These are phyloP conservation scores for Geotrichum restrictum DNA, from an alignment of 1,139 yeast genomes.

Conservation along the genomic window DNA sequence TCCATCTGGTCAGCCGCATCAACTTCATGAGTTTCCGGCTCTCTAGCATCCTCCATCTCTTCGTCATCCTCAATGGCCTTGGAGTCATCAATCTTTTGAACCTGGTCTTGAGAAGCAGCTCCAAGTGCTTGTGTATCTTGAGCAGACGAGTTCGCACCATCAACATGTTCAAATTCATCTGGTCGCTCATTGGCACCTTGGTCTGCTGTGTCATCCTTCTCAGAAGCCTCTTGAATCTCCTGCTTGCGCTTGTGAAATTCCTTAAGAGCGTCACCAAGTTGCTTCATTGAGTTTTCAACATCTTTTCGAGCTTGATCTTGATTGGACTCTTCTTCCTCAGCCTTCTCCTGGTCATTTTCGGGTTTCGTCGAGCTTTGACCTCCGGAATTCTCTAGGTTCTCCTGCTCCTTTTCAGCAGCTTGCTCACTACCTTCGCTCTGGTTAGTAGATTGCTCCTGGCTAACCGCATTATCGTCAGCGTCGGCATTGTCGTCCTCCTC, in stretches of 20 bases:
- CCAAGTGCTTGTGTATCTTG: slow-evolving; percentile 89
- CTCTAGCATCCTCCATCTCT: slow-evolving; percentile 35
- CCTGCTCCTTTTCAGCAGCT: slow-evolving; percentile 59
- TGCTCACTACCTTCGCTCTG: slow-evolving; percentile 76
- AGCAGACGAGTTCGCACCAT: slow-evolving; percentile 68
- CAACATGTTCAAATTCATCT: slow-evolving; percentile 88
- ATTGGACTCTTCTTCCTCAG: slow-evolving; percentile 29
- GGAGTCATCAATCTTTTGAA: slow-evolving; percentile 72
- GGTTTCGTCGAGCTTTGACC: slow-evolving; percentile 27
- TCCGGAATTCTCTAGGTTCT: slow-evolving; percentile 31
- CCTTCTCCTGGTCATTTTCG: slow-evolving; percentile 25
- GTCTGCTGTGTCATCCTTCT: slow-evolving; percentile 45
- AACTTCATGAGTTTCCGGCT: slow-evolving; percentile 19
- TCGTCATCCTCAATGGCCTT: slow-evolving; percentile 69
- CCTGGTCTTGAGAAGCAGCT: slow-evolving; percentile 76
- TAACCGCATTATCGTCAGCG: slow-evolving; percentile 45
- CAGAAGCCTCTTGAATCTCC: slow-evolving; percentile 57
- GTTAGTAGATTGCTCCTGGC: slow-evolving; percentile 66
- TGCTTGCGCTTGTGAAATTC: slow-evolving; percentile 89
- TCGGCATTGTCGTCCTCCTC: slow-evolving; percentile 45
- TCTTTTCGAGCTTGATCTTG: slow-evolving; percentile 64
- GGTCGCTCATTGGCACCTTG: slow-evolving; percentile 54
- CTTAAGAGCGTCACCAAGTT: slow-evolving; percentile 83
- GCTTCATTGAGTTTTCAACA: slow-evolving; percentile 78
- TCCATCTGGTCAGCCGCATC: slow-evolving; percentile 26